These are phyloP conservation scores for Biancaea sappan DNA, from an alignment of 306 rosid genomes.

Conservation along the genomic window DNA sequence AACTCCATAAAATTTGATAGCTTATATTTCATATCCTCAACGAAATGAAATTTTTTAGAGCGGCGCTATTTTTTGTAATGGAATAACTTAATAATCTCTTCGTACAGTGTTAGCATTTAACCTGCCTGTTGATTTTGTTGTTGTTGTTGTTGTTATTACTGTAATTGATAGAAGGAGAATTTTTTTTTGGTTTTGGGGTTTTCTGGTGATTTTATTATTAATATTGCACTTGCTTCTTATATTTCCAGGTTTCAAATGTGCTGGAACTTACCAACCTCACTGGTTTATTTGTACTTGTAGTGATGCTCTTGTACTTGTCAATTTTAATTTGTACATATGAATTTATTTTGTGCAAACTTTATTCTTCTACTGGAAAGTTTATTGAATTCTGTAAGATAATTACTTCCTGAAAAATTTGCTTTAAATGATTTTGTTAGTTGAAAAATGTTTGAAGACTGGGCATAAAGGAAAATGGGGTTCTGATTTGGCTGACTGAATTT, in stretches of 20 bases:
- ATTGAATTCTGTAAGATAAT: conserved; percentile 1
- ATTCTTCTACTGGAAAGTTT: conserved; percentile 26
- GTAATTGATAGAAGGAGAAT: no score
- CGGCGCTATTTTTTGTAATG: conserved; percentile 19
- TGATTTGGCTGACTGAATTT: conserved; percentile 3
- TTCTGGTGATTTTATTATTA: conserved; percentile 18
- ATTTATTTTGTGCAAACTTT: conserved; percentile 13
- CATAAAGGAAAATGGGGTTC: conserved; percentile 27
- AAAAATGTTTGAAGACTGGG: conserved; percentile 29
- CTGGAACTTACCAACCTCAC: neutral
- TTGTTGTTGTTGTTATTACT: no score
- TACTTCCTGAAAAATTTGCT: conserved; percentile 11
- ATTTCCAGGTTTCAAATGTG: conserved; percentile 27
- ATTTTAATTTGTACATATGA: conserved; percentile 20
- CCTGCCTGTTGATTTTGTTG: neutral
- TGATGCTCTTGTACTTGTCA: conserved; percentile 22
- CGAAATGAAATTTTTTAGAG: neutral
- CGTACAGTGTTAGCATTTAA: conserved; percentile 10
- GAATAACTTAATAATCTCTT: conserved; percentile 23
- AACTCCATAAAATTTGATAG: conserved; percentile 7
- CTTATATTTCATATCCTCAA: conserved; percentile 30
- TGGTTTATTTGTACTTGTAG: conserved; percentile 26
- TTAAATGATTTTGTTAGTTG: conserved; percentile 19
- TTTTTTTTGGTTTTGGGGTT: neutral
- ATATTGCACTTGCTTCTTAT: neutral